Evolutionary conservation across 208 protist genomes (phyloP).

Genomic region (Leptomonas seymouri): DNA sequence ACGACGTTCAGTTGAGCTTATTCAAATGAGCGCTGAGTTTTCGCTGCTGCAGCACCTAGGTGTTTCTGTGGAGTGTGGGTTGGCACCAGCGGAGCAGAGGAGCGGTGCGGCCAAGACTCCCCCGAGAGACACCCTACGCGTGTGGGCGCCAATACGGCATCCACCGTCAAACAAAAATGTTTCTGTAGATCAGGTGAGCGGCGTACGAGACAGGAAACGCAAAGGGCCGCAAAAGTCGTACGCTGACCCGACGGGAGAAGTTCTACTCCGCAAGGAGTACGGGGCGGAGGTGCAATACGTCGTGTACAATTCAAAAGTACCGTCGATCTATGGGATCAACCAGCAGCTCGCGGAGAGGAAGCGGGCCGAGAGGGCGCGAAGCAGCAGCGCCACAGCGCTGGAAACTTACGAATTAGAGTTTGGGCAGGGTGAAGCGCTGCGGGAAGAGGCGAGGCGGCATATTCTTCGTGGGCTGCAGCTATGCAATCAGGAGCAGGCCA

Average conservation of each 20-base stretch:
- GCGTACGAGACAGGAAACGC: background rate
- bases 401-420: constrained; percentile 2
- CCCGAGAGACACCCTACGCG: constrained; percentile 31
- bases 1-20: background rate
- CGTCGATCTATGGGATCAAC: constrained; percentile 70
- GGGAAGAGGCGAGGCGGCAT: constrained; percentile 31
- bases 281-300: constrained; percentile 50
- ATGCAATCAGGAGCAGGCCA: constrained; percentile 59
- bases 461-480: constrained; percentile 50
- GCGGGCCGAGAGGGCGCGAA: constrained; percentile 9
- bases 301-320: constrained; percentile 71
- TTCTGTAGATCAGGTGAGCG: background rate
- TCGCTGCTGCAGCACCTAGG: constrained; percentile 63
- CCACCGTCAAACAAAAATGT: constrained; percentile 32
- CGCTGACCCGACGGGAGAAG: constrained; percentile 63
- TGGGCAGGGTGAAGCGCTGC: constrained; percentile 15
- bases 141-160: constrained; percentile 50
- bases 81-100: background rate
- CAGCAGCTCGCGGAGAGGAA: constrained; percentile 59
- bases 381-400: background rate
- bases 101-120: background rate
- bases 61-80: constrained; percentile 39
- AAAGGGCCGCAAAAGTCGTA: constrained; percentile 16
- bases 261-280: constrained; percentile 44
- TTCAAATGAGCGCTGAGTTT: constrained; percentile 51